Evolutionary conservation across 495 filamentous ascomycete species (phyloP), one percentile per base, ranked within the genome.

Genomic region (Annulohypoxylon moriforme): DNA sequence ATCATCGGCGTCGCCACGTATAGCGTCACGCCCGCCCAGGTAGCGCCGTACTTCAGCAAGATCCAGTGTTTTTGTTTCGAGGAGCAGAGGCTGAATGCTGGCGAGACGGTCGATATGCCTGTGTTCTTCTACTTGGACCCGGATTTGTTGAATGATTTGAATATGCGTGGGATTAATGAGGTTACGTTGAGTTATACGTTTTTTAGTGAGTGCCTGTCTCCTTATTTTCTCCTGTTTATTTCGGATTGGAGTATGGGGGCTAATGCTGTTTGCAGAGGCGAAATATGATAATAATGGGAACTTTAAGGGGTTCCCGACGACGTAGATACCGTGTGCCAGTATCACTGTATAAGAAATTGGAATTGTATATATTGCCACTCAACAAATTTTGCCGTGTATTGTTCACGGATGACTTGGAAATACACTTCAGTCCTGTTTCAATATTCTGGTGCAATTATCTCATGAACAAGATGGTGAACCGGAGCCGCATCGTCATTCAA

Each of bases 31-130:
- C 96, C 96, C 8, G 95, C 89, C 11, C 96, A 98, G 83, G 93
- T 97, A 27, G 95, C 96, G 27, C 95, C 93, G 3, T 99, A 99
- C 77, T 99, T 99, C 80, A 94, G 91, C 86, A 99, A 99, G 86
- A 99, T 99, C 58, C 96, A 99, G 81, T 99, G 96, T 75, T 99
- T 99, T 81, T 99, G 96, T 79, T 99, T 99, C 77, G 96, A 99
- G 85, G 94, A 85, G 79, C 83, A 99, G 86, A 88, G 96, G 70
- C 81, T 99, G 57, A 95, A 94, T 78, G 95, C 94, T 22, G 94
- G 95, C 25, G 96, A 99, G 84, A 94, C 94, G 36, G 96, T 99
- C 58, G 96, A 99, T 83, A 99, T 99, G 96, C 96, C 96, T 2
- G 96, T 99, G 5, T 98, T 99, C 83, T 99, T 99, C 78, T 99